Base-by-base conservation (phyloP, 805 yeast species). In the Wickerhamomyces alni region DNA sequence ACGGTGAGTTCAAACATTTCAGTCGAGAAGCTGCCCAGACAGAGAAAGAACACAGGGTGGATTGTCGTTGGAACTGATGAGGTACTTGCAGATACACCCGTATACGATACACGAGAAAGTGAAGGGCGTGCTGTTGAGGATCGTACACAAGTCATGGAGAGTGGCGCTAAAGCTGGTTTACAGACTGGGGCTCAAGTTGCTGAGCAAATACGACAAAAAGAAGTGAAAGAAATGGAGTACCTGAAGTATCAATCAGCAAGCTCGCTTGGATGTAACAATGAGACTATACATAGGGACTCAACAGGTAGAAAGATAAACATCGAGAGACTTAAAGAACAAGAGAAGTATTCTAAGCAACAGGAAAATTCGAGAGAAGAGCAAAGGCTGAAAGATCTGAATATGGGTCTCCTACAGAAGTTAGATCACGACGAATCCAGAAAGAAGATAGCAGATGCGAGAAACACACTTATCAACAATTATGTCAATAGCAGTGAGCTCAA, bases 201-300 rank as follows among this genome's bases (percentile, higher is more conserved):
- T 16, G 46, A 45, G 8, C 70, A 69, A 34, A 53, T 66, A 3
- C 57, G 56, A 28, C 52, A 37, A 2, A 67, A 67, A 36, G 61
- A 56, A 28, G 45, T 42, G 13, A 40, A 36, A 15, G 61, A 55
- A 21, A 39, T 42, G 27, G 36, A 33, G 42, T 49, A 43, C 37
- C 28, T 56, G 7, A 38, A 43, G 40, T 18, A 30, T 10, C 24
- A 30, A 31, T 45, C 43, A 5, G 35, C 38, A 5, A 31, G 40
- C n/a, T 45, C 35, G 6, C 36, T 40, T 26, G 52, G 47, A 1
- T 37, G 31, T 12, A 43, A 48, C 15, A 43, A 49, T 8, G 56
- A 60, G 30, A 77, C 83, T 0, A 63, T 77, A 0, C 74, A 72
- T 50, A 71, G 93, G 66, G 91, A 84, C 52, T 61, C 72, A 2